Base-by-base conservation (phyloP, 805 yeast species). In the Kodamaea nitidulidarum region DNA sequence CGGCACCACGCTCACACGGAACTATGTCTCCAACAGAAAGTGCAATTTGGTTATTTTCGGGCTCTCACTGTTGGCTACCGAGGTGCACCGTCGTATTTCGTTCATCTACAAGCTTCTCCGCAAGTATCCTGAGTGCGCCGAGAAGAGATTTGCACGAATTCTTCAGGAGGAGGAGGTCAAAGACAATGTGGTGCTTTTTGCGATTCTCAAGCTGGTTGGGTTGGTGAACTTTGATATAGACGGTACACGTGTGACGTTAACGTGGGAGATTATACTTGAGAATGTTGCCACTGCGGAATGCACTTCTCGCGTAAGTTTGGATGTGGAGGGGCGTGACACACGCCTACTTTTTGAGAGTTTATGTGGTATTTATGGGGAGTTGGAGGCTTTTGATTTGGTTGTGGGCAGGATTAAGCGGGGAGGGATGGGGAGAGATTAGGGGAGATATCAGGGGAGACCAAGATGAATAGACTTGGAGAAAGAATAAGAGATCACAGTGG, bases 21-120 rank as follows among this genome's bases (percentile, higher is more conserved):
- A 57, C 39, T 65, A 61, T 41, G 28, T 60, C 10, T 61, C 56
- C 4, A 43, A 48, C 20, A 29, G 38, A 14, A 60, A 62, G 36
- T 43, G 67, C 22, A 58, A 58, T 40, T 46, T 56, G 36, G 38
- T 65, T 1, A 48, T 67, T 49, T 60, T 51, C 43, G 55, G 64
- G 7, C 51, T 63, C 33, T 58, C 62, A 35, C 53, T 65, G 4
- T 46, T 67, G n/a, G 51, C 71, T 1, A 44, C 37, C 4, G 35
- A 53, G 12, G 45, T 58, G 14, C 53, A 54, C 35, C 34, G 42
- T 18, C 44, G 68, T 24, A 49, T 58, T 1, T 43, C 53, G 2
- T 38, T 47, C 3, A 30, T 62, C 29, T 40, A 47, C 32, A 48
- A 51, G 24, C 37, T 65, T 8, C 41, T 63, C 6, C 32, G 44